These are phyloP conservation scores for Rhodotorula paludigena DNA, from an alignment of 768 basidiomycete genomes.

Conservation along the genomic window DNA sequence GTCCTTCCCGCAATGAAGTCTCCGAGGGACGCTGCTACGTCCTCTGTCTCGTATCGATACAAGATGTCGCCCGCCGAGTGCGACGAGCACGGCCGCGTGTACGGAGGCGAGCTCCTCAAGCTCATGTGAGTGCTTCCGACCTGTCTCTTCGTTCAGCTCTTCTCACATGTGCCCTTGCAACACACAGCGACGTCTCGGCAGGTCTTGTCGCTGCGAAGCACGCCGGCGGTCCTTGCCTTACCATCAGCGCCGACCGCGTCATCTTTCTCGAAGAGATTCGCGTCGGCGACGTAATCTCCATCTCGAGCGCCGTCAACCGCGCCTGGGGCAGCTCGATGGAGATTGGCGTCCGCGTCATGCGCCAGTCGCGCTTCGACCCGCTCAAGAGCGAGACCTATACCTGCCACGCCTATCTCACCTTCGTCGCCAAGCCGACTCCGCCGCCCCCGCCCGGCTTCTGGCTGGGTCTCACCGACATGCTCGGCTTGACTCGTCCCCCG, in stretches of 20 bases:
- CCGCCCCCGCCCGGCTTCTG: not conserved
- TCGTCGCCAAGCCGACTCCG: slow-evolving; percentile 24
- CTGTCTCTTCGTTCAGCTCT: not conserved
- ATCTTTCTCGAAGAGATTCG: slow-evolving; percentile 32
- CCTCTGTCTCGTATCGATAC: slow-evolving; percentile 15
- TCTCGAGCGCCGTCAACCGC: slow-evolving; percentile 28
- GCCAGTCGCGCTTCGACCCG: slow-evolving; percentile 12
- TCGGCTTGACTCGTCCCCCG: slow-evolving; percentile 12
- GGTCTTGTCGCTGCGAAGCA: slow-evolving; percentile 38
- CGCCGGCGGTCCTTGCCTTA: slow-evolving; percentile 28
- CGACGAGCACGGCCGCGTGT: slow-evolving; percentile 31
- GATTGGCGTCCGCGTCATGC: slow-evolving; percentile 35
- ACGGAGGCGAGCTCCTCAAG: slow-evolving; percentile 38
- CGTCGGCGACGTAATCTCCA: slow-evolving; percentile 30
- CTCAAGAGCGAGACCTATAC: slow-evolving; percentile 18
- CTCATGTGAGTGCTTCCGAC: not conserved
- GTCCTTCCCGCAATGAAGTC: too few species aligned
- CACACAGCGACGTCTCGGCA: slow-evolving; percentile 24
- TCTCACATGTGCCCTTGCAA: not conserved
- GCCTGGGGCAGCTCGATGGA: slow-evolving; percentile 41
- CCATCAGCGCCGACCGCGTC: slow-evolving; percentile 35
- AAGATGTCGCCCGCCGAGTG: slow-evolving; percentile 29
- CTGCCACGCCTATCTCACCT: slow-evolving; percentile 39
- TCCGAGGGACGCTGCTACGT: slow-evolving; percentile 1
- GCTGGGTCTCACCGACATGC: not conserved